Conservation (phyloP, 208 protist genomes). For the Acanthamoeba royreba region DNA sequence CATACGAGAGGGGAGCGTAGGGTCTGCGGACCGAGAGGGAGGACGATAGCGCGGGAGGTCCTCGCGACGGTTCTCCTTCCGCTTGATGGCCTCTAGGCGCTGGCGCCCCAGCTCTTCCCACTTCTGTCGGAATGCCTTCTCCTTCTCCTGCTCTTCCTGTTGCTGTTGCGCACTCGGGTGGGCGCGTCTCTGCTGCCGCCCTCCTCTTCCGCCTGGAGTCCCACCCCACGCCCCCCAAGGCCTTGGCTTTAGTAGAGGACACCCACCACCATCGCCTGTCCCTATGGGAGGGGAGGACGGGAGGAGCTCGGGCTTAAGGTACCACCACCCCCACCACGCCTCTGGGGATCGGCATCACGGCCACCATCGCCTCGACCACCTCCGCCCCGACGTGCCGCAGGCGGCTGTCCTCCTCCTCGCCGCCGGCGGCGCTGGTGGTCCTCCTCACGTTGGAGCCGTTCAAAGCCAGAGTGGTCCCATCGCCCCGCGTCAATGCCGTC, state of each 20-base stretch:
- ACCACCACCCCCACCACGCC: no score
- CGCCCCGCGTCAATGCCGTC: neutral
- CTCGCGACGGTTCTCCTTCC: neutral
- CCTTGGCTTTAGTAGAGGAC: no score
- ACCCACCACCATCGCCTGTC: no score
- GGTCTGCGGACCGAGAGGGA: neutral
- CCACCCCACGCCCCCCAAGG: neutral
- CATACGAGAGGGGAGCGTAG: no score
- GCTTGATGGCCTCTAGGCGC: neutral
- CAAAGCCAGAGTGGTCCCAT: neutral
- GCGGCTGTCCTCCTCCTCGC: neutral
- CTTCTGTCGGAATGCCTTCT: neutral
- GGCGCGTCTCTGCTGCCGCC: neutral
- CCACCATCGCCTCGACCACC: no score
- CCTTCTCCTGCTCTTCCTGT: neutral
- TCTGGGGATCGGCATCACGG: no score
- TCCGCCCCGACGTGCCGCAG: no score
- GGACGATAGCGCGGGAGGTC: neutral
- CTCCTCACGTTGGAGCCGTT: neutral
- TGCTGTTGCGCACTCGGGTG: neutral
- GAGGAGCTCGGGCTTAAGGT: no score
- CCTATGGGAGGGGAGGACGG: no score
- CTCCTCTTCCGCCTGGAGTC: neutral
- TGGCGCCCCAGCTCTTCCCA: neutral
- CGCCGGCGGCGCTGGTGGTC: no score